Base-by-base conservation (phyloP, 2,329 filamentous ascomycete genomes). In the Fusarium sp. region DNA sequence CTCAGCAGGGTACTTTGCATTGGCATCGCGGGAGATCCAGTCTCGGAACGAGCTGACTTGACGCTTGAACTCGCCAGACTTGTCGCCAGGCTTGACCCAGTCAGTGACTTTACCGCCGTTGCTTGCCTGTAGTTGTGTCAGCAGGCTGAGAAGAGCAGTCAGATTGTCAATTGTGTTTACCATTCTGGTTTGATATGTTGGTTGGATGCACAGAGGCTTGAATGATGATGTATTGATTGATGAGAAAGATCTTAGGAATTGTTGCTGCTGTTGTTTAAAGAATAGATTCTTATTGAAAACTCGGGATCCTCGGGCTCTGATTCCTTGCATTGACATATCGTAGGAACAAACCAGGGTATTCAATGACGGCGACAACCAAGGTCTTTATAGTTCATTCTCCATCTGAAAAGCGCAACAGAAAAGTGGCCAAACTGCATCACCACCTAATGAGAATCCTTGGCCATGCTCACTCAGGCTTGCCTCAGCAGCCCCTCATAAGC, bases 31-130 rank as follows among this genome's bases (percentile, higher is more conserved):
- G 31, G 91, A 93, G 79, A 97, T 92, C 80, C 84, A 92, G 79
- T 91, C 88, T 62, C 96, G 90, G 82, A 98, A 98, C 58, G 89
- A 86, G 65, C 93, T 96, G 67, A 86, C 85, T 79, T 94, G 92
- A 67, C 95, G 91, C 84, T 97, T 97, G 86, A 97, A 98, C 81
- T 98, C 94, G 80, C 95, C 95, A 19, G 89, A 88, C 77, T 89
- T 92, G 83, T 96, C 93, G 74, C 85, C 85, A 46, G 88, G 90
- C 67, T 89, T 85, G 54, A 96, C 93, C 93, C 93, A 97, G 76
- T 95, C 89, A 46, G 93, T 94, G 78, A 97, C 93, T 58, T 72
- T 74, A 23, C 52, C 45, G 23, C 26, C 41, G 41, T 62, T 67
- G 65, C 68, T 74, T 39, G 70, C 34, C 72, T 74, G 52, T 44